Evolutionary conservation across 129 eudicot genomes (phyloP).

Genomic region (Artemisia annua): DNA sequence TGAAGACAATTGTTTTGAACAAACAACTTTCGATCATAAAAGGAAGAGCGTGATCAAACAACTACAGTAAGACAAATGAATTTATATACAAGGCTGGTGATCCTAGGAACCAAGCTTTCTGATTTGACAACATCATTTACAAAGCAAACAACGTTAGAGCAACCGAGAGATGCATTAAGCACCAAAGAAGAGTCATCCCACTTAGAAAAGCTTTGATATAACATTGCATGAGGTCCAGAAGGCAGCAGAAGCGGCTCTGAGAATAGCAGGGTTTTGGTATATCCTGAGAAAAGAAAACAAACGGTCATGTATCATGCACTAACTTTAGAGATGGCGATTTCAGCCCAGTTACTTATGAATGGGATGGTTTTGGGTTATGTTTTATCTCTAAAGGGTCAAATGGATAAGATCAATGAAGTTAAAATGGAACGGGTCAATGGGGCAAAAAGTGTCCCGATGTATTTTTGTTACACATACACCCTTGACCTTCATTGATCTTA

Average conservation of each 20-base stretch:
- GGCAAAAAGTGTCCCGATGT: too few species aligned
- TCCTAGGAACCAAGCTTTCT: constrained; percentile 17
- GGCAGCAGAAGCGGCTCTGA: constrained; percentile 92
- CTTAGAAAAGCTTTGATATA: constrained; percentile 80
- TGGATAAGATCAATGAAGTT: too few species aligned
- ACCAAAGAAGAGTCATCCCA: constrained; percentile 4
- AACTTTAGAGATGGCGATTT: background rate
- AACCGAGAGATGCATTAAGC: constrained; percentile 18
- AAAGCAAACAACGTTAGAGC: constrained; percentile 24
- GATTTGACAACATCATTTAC: constrained; percentile 15
- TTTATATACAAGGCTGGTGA: background rate
- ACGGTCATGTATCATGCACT: background rate
- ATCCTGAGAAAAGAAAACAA: constrained; percentile 47
- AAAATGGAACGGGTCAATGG: too few species aligned
- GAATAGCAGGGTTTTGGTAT: constrained; percentile 91
- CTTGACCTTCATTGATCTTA: too few species aligned
- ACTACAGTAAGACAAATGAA: too few species aligned
- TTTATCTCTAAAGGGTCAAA: too few species aligned
- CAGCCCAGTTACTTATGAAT: background rate
- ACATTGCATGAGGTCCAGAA: constrained; percentile 97
- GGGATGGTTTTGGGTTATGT: too few species aligned
- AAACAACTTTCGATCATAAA: too few species aligned
- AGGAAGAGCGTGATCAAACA: too few species aligned
- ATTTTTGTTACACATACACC: too few species aligned
- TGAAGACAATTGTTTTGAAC: too few species aligned